phyloP scores from a whole-genome alignment of 2,329 filamentous ascomycete species.

The Chaetomium strumarium region DNA sequence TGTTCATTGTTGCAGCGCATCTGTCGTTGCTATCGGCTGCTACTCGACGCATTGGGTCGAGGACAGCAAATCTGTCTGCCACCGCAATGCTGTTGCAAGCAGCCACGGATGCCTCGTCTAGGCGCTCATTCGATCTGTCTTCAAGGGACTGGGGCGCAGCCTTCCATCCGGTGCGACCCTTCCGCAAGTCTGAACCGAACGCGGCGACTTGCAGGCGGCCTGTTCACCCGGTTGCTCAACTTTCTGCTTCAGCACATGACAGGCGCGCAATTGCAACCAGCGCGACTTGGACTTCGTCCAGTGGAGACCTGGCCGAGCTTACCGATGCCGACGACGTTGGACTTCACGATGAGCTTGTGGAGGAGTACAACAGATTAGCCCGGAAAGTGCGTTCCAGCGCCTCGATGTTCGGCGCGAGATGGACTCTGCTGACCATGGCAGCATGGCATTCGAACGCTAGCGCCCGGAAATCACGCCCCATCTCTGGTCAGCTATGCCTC shows the following conservation, averaged over 20 bases:
- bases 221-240: slow-evolving; percentile 14
- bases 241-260: slow-evolving; percentile 17
- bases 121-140: slow-evolving; percentile 6
- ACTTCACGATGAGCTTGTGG: slow-evolving; percentile 43
- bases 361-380: slow-evolving; percentile 57
- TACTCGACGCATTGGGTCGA: neutral
- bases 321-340: slow-evolving; percentile 46
- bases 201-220: slow-evolving; percentile 4
- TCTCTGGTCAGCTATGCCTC: slow-evolving; percentile 29
- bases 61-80: neutral
- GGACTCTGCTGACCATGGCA: slow-evolving; percentile 25
- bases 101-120: slow-evolving; percentile 12
- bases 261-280: slow-evolving; percentile 33
- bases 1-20: neutral
- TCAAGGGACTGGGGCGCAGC: slow-evolving; percentile 9
- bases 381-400: slow-evolving; percentile 40
- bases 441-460: slow-evolving; percentile 46
- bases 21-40: neutral
- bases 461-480: slow-evolving; percentile 33
- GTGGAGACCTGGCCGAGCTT: slow-evolving; percentile 41
- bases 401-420: neutral
- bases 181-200: slow-evolving; percentile 2
- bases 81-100: neutral
- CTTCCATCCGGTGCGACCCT: neutral
- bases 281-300: slow-evolving; percentile 54